Evolutionary conservation across 768 basidiomycete species (phyloP), one percentile per base, ranked within the genome.

Genomic region (Sarcomyxa edulis): DNA sequence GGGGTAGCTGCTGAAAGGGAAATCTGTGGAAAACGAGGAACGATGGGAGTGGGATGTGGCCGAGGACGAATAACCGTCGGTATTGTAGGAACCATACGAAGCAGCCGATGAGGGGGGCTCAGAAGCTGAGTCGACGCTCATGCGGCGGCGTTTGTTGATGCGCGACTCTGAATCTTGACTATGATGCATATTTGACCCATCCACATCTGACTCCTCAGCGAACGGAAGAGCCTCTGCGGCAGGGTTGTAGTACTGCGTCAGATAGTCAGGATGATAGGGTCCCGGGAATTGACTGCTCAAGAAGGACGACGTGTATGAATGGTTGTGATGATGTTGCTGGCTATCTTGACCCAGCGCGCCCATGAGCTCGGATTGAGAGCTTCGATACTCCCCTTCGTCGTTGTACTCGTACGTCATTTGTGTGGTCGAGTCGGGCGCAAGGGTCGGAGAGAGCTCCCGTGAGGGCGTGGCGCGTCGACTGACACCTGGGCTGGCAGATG

Each of bases 391-490:
- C 18, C 53, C 43, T 18, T 79, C 77, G 21, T 74, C 72, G 14
- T 41, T 47, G 46, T 65, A 74, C 20, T 75, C 74, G 48, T 74
- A 76, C 7, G 65, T 52, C 33, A 72, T 66, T 37, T 74, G 72
- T 0, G 81, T 79, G 5, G 82, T 80, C 11, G 80, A 79, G 47
- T 87, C 84, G 0, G 82, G 78, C 0, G 76, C 83, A 19, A 86
- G 71, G 0, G 74, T 83, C 1, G 85, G 83, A 1, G 80, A 82
- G 2, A 62, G 56, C 7, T 80, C 81, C 48, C 52, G 68, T 16
- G 66, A 67, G 32, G 85, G 86, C 3, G 85, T 87, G 10, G 84
- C 65, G 12, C 85, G 81, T 8, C 82, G 77, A 54, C 81, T 84
- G 19, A 77, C 77, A 11, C 79, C 83, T 0, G 84, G 85, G 50